Percentiles rank a stretch among this genome's conserved stretches.
Evolutionary conservation across 768 basidiomycete species (phyloP).

Genomic region (Suillus paluster): DNA sequence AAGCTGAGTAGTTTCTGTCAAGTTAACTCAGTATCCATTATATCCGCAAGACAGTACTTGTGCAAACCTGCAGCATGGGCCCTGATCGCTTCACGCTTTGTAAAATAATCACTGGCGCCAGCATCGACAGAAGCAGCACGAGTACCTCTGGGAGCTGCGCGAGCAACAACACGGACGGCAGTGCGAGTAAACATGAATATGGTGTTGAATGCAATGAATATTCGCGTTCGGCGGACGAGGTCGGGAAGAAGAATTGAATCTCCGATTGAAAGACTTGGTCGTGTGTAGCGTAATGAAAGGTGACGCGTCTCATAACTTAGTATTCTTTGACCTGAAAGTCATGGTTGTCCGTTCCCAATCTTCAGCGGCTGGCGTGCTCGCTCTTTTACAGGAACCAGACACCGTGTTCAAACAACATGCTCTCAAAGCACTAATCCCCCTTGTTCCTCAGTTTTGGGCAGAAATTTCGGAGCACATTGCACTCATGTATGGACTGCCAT

Average conservation of each 20-base stretch:
- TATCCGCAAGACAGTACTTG: conserved; percentile 14
- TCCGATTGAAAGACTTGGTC: conserved; percentile 35
- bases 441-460: conserved; percentile 97
- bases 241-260: conserved; percentile 28
- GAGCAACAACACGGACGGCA: conserved; percentile 51
- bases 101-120: conserved; percentile 48
- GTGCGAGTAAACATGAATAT: conserved; percentile 59
- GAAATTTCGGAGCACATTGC: conserved; percentile 96
- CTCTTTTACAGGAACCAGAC: conserved; percentile 89
- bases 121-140: conserved; percentile 45
- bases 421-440: conserved; percentile 75
- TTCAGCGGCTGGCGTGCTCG: conserved; percentile 88
- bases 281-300: conserved; percentile 42
- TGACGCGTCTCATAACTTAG: conserved; percentile 48
- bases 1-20: conserved; percentile 71
- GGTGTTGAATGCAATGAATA: conserved; percentile 19
- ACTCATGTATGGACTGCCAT: conserved; percentile 66
- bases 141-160: conserved; percentile 41
- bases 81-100: conserved; percentile 58
- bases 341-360: conserved; percentile 80
- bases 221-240: conserved; percentile 31
- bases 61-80: conserved; percentile 68
- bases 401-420: conserved; percentile 90
- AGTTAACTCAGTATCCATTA: conserved; percentile 14
- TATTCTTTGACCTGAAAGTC: conserved; percentile 17